Evolutionary conservation across 140 eudicot species (phyloP).

Genomic region (Erigeron philadelphicus): DNA sequence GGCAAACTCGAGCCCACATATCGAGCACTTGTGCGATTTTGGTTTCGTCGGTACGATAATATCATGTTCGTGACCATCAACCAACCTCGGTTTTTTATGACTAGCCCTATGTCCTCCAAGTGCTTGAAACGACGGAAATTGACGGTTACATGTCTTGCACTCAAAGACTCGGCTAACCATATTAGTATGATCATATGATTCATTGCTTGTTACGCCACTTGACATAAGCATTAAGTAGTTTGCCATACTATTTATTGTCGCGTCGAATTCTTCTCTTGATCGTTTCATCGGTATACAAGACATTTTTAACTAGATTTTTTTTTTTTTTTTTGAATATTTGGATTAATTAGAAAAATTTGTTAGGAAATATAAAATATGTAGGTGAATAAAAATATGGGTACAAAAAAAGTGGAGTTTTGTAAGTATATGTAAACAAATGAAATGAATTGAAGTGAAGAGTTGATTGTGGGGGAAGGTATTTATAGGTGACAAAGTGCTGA

Average conservation of each 20-base stretch:
- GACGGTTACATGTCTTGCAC: slow-evolving; percentile 64
- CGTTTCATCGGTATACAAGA: slow-evolving; percentile 38
- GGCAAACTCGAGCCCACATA: slow-evolving; percentile 55
- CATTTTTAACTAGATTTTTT: slow-evolving; percentile 13
- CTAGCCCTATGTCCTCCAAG: slow-evolving; percentile 66
- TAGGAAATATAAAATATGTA: too few species aligned
- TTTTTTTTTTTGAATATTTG: neutral
- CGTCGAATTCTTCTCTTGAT: slow-evolving; percentile 33
- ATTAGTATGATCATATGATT: slow-evolving; percentile 1
- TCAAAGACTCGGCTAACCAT: slow-evolving; percentile 34
- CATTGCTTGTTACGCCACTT: slow-evolving; percentile 12
- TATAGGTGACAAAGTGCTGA: slow-evolving; percentile 31
- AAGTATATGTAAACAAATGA: slow-evolving; percentile 9
- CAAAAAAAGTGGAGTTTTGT: slow-evolving; percentile 25
- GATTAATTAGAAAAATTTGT: slow-evolving; percentile 1
- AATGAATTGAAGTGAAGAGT: slow-evolving; percentile 23
- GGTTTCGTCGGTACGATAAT: slow-evolving; percentile 27
- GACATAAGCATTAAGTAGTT: slow-evolving; percentile 48
- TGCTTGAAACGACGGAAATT: slow-evolving; percentile 59
- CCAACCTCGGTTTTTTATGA: slow-evolving; percentile 48
- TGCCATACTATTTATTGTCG: slow-evolving; percentile 37
- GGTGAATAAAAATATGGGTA: neutral
- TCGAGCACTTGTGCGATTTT: slow-evolving; percentile 52
- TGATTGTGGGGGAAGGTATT: slow-evolving; percentile 23
- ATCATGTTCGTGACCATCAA: slow-evolving; percentile 28